Conservation (phyloP, 73 alveolate genomes). For the Diophrys sp. region DNA sequence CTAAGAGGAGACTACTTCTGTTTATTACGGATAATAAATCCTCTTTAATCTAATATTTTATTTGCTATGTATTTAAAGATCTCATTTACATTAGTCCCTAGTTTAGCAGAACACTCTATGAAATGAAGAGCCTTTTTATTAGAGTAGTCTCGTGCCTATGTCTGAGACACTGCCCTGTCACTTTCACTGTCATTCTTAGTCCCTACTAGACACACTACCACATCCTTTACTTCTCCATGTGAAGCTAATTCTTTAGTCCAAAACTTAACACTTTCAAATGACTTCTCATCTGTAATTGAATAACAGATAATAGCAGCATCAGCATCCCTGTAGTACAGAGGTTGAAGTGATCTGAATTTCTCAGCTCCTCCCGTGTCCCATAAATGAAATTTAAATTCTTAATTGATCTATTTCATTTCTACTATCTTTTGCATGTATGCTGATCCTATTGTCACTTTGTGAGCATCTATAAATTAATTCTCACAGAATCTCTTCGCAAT, state of each 20-base stretch:
- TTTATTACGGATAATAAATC: background rate
- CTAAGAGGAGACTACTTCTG: too few relatives aligned
- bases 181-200: slow-evolving; percentile 67
- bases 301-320: slow-evolving; percentile 86
- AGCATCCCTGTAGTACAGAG: slow-evolving; percentile 84
- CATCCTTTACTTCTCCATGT: slow-evolving; percentile 46
- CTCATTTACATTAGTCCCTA: slow-evolving; percentile 38
- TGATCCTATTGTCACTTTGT: slow-evolving; percentile 68
- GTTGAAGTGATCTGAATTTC: slow-evolving; percentile 76
- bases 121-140: slow-evolving; percentile 33
- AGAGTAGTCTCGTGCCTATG: slow-evolving; percentile 30
- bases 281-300: slow-evolving; percentile 73
- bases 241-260: slow-evolving; percentile 71
- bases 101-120: slow-evolving; percentile 57
- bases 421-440: slow-evolving; percentile 70
- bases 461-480: slow-evolving; percentile 39
- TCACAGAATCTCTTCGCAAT: slow-evolving; percentile 42
- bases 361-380: slow-evolving; percentile 95
- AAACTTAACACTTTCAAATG: slow-evolving; percentile 70
- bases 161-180: slow-evolving; percentile 16
- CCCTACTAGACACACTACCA: slow-evolving; percentile 73
- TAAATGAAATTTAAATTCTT: slow-evolving; percentile 73
- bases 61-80: slow-evolving; percentile 45
- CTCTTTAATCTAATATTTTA: background rate
- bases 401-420: slow-evolving; percentile 30